Base-by-base conservation (phyloP, 495 filamentous ascomycete genomes). In the Aspergillus conjunctus region DNA sequence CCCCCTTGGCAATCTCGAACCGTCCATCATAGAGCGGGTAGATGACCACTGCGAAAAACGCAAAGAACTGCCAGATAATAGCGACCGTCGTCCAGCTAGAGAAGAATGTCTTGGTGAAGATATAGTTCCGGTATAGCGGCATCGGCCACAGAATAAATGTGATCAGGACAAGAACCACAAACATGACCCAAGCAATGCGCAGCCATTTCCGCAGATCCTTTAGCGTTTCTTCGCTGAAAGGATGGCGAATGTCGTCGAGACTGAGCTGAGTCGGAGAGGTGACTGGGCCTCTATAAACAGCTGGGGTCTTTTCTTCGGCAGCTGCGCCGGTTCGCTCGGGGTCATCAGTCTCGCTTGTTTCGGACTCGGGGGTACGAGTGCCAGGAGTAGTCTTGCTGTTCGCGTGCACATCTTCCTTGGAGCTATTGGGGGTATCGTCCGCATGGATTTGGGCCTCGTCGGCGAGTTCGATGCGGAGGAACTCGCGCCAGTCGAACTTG, bases 401-500 rank as follows among this genome's bases (percentile, higher is more conserved):
- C 0, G 20, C 12, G 14, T 45, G 14, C 7, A 46, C 18, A 7
- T 41, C 56, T 12, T 48, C 44, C 44, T 48, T 18, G 17, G 44
- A 8, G n/a, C 3, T 17, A 20, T 39, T 22, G 12, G 33, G 11
- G 32, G 44, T 7, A 31, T 62, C 12, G n/a, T 34, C 2, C 7
- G 60, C 26, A 26, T 70, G 65, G 5, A 68, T 51, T 33, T 67
- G 54, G 15, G 59, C 63, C 50, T 71, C 62, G n/a, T 71, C 68
- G 14, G 65, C 64, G 6, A 72, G 61, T 51, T 75, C 70, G n/a
- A 75, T 73, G n/a, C 76, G 77, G 0, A 81, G 68, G 56, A 81
- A 81, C 39, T 76, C 71, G 14, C 79, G 72, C 79, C 78, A 81
- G 61, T 81, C 78, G 54, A 81, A 81, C n/a, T 56, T 66, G 34